A percentile compares a stretch with the other conserved stretches of the same genome.
Evolutionary conservation across 169 alveolate species (phyloP).

Genomic region (Plasmodium vinckei): DNA sequence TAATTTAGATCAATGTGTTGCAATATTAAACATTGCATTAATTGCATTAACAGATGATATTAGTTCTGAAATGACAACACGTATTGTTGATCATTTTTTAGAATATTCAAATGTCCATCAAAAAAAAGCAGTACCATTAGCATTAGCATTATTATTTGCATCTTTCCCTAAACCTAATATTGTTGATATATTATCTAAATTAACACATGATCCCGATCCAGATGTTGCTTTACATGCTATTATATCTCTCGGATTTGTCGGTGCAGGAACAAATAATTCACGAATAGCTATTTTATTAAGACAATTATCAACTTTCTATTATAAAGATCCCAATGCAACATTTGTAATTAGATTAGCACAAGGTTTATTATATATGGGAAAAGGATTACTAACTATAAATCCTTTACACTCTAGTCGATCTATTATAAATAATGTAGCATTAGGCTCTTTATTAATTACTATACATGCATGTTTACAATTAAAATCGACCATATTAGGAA

Average conservation of each 20-base stretch:
- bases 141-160: constrained; percentile 95
- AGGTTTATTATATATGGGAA: constrained; percentile 96
- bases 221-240: constrained; percentile 96
- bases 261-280: constrained; percentile 96
- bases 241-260: constrained; percentile 96
- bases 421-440: constrained; percentile 93
- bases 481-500: constrained; percentile 89
- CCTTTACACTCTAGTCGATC: constrained; percentile 97
- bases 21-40: constrained; percentile 95
- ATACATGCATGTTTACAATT: constrained; percentile 93
- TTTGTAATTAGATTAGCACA: constrained; percentile 96
- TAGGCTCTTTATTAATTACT: constrained; percentile 94
- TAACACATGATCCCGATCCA: constrained; percentile 97
- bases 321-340: constrained; percentile 94
- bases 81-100: constrained; percentile 86
- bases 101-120: constrained; percentile 83
- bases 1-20: constrained; percentile 86
- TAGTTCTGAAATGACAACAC: constrained; percentile 93
- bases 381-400: constrained; percentile 96
- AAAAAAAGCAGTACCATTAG: constrained; percentile 98
- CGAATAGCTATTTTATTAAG: constrained; percentile 96
- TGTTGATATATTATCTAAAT: constrained; percentile 90
- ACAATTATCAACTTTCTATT: constrained; percentile 95
- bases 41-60: constrained; percentile 96
- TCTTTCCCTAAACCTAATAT: constrained; percentile 96